Conservation (phyloP, 2,329 filamentous ascomycete species). For the Sporothrix brunneoviolacea region DNA sequence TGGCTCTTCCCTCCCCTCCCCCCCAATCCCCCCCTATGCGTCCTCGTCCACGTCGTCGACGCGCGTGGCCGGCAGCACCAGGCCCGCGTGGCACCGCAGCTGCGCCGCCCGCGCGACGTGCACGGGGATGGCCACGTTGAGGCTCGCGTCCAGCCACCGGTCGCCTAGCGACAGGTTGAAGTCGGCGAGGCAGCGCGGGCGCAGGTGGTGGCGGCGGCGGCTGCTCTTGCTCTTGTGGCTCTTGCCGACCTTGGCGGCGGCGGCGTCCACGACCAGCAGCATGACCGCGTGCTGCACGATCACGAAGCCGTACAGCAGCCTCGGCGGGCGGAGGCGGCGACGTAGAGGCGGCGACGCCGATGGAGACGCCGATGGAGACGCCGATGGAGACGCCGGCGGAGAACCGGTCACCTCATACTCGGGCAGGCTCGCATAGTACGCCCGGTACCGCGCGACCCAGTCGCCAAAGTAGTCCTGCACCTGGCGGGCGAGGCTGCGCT, state of each 20-base stretch:
- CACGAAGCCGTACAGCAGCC: conserved; percentile 36
- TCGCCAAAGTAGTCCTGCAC: conserved; percentile 17
- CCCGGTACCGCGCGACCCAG: conserved; percentile 17
- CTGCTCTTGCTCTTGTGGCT: neutral
- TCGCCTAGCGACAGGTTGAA: conserved; percentile 27
- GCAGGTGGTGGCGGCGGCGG: conserved; percentile 15
- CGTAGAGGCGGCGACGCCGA: no score
- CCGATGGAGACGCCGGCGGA: no score
- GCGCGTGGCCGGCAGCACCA: conserved; percentile 11
- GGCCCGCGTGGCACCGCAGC: conserved; percentile 14
- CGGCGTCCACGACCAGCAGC: conserved; percentile 38
- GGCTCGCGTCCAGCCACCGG: conserved; percentile 30
- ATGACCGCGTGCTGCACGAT: conserved; percentile 43
- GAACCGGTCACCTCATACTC: neutral
- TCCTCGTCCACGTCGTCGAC: conserved; percentile 13
- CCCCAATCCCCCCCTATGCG: neutral
- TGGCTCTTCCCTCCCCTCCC: neutral
- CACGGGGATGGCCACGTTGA: conserved; percentile 30
- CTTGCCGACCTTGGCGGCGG: conserved; percentile 4
- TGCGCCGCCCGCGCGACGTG: conserved; percentile 26
- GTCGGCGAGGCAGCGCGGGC: conserved; percentile 27
- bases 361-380: no score
- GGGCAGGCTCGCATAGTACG: conserved; percentile 16
- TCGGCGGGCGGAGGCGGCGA: conserved; percentile 19
- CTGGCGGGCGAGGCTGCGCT: conserved; percentile 13